Evolutionary conservation across 2,329 filamentous ascomycete genomes (phyloP).

Genomic region (Neonectria punicea): DNA sequence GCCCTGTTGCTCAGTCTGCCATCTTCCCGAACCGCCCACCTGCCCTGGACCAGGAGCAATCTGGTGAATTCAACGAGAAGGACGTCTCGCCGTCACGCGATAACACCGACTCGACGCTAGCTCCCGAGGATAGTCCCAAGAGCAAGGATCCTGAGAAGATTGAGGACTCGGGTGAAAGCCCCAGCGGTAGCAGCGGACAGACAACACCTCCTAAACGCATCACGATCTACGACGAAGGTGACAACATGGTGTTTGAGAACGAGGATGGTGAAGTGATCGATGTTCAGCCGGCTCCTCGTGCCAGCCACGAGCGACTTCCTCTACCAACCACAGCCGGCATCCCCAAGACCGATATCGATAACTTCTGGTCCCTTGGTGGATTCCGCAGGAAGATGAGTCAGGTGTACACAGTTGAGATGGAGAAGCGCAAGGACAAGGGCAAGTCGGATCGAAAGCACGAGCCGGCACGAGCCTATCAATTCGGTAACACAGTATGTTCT

Average conservation of each 20-base stretch:
- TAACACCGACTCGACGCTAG: slow-evolving; percentile 47
- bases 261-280: slow-evolving; percentile 86
- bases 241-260: slow-evolving; percentile 84
- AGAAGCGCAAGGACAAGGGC: slow-evolving; percentile 70
- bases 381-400: slow-evolving; percentile 62
- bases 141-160: slow-evolving; percentile 44
- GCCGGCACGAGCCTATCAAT: slow-evolving; percentile 85
- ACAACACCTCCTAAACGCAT: slow-evolving; percentile 49
- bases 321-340: slow-evolving; percentile 29
- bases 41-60: slow-evolving; percentile 34
- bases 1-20: slow-evolving; percentile 89
- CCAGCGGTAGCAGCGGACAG: slow-evolving; percentile 28
- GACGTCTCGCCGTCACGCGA: slow-evolving; percentile 46
- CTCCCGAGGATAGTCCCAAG: slow-evolving; percentile 47
- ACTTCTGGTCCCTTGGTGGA: slow-evolving; percentile 49
- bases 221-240: slow-evolving; percentile 84
- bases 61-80: slow-evolving; percentile 41
- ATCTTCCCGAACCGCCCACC: slow-evolving; percentile 74
- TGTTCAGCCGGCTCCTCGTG: slow-evolving; percentile 56
- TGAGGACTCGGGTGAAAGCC: slow-evolving; percentile 38
- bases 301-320: slow-evolving; percentile 28
- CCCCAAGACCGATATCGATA: slow-evolving; percentile 32
- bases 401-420: slow-evolving; percentile 68
- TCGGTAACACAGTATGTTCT: slow-evolving; percentile 76
- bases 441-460: slow-evolving; percentile 71